Evolutionary conservation across 2,329 filamentous ascomycete genomes (phyloP).

Genomic region (Fusarium sp.): DNA sequence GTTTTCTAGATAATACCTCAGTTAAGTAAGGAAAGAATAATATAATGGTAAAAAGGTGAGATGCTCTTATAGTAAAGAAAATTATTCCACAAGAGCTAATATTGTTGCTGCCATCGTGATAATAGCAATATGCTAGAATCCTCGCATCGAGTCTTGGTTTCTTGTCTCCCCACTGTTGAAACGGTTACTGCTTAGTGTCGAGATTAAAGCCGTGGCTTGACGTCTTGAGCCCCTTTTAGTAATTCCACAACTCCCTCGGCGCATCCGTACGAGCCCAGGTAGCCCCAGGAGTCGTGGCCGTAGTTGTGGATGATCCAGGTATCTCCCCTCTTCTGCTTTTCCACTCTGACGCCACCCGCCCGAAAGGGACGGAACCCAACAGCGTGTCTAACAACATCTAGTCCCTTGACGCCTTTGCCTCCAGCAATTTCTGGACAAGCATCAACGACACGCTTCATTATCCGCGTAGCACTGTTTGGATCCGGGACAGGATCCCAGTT

Average conservation of each 20-base stretch:
- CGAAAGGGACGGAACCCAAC: neutral
- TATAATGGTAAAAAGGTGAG: no score
- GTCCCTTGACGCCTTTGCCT: neutral
- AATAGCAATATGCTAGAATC: no score
- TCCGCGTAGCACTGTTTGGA: neutral
- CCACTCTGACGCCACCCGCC: neutral
- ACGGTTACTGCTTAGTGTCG: conserved; percentile 1
- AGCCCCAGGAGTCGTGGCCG: neutral
- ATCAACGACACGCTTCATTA: neutral
- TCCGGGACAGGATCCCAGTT: neutral
- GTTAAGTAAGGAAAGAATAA: no score
- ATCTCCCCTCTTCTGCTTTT: neutral
- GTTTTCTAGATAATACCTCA: no score
- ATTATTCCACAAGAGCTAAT: no score
- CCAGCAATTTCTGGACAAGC: neutral
- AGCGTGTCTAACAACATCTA: neutral
- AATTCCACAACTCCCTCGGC: neutral
- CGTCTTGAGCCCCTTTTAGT: no score
- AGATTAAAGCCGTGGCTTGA: neutral
- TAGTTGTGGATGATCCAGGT: neutral
- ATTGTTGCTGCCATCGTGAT: no score
- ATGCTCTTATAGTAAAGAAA: no score
- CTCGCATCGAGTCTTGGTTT: no score
- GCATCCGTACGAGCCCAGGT: neutral
- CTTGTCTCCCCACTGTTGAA: no score